Percentiles rank a stretch among this genome's conserved stretches.
Evolutionary conservation across 2,329 filamentous ascomycete species (phyloP).

Genomic region (Mycosphaerella arachidis): DNA sequence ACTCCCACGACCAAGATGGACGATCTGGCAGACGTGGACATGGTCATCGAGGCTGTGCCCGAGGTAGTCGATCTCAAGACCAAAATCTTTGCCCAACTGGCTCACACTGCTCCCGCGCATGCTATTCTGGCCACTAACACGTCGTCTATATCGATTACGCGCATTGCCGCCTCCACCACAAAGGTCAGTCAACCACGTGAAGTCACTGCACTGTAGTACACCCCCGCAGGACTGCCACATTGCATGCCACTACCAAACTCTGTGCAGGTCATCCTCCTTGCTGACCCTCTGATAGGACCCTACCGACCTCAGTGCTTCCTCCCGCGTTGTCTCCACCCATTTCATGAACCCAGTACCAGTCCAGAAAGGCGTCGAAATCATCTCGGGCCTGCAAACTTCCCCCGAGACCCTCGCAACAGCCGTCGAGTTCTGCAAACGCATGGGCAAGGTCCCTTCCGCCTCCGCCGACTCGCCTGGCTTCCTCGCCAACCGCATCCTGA

Average conservation of each 20-base stretch:
- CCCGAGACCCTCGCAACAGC: constrained; percentile 75
- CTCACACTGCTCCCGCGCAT: constrained; percentile 74
- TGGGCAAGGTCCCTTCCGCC: constrained; percentile 87
- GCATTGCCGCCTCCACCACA: constrained; percentile 78
- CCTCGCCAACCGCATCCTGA: constrained; percentile 91
- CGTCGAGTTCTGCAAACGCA: constrained; percentile 77
- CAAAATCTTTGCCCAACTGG: constrained; percentile 78
- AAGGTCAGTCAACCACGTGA: constrained; percentile 37
- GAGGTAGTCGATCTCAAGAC: constrained; percentile 76
- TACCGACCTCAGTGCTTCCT: constrained; percentile 73
- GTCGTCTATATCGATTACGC: constrained; percentile 96
- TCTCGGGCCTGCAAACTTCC: constrained; percentile 88
- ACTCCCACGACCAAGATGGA: constrained; percentile 68
- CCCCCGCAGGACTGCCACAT: background rate
- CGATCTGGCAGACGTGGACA: constrained; percentile 77
- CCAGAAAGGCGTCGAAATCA: constrained; percentile 97
- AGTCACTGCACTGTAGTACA: background rate
- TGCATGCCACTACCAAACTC: constrained; percentile 2
- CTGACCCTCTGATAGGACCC: constrained; percentile 52
- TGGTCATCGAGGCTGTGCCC: constrained; percentile 95
- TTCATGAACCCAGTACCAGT: constrained; percentile 99
- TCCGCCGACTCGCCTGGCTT: constrained; percentile 91
- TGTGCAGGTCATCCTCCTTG: constrained; percentile 14
- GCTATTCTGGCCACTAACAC: constrained; percentile 95
- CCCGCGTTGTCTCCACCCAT: constrained; percentile 88